Conservation (phyloP, 176 grass and related monocot genomes). For the Urochloa ruziziensis region DNA sequence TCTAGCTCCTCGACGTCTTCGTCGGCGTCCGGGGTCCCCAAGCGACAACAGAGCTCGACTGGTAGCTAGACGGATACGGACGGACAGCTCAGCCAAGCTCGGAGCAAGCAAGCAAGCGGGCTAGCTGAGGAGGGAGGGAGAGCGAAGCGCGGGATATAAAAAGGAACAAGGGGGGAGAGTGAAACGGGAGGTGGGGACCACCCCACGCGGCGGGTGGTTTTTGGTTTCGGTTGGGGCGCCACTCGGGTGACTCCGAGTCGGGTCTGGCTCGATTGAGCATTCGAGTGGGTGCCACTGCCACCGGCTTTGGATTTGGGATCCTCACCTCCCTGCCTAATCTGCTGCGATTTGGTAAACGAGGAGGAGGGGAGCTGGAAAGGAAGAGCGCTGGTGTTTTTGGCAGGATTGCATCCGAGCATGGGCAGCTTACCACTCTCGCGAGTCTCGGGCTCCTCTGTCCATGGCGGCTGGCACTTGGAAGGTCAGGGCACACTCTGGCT, state of each 20-base stretch:
- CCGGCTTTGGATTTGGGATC: not conserved
- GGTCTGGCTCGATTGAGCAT: not conserved
- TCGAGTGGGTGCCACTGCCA: too few relatives aligned
- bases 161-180: not conserved
- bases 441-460: not conserved
- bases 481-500: not conserved
- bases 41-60: not conserved
- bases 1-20: not conserved
- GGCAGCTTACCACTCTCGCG: not conserved
- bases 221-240: slow-evolving; percentile 43
- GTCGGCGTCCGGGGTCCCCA: not conserved
- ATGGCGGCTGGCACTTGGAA: not conserved
- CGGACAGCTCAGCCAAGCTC: not conserved
- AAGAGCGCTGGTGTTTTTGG: not conserved
- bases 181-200: not conserved
- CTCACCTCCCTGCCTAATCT: slow-evolving; percentile 6
- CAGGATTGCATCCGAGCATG: slow-evolving; percentile 8
- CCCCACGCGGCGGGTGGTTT: slow-evolving; percentile 16
- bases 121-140: slow-evolving; percentile 39
- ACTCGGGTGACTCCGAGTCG: not conserved
- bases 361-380: not conserved
- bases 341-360: slow-evolving; percentile 22
- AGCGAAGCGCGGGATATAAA: slow-evolving; percentile 20
- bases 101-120: slow-evolving; percentile 20
- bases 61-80: not conserved